Evolutionary conservation across 2,329 filamentous ascomycete genomes (phyloP).

Genomic region (Balansia obtecta): DNA sequence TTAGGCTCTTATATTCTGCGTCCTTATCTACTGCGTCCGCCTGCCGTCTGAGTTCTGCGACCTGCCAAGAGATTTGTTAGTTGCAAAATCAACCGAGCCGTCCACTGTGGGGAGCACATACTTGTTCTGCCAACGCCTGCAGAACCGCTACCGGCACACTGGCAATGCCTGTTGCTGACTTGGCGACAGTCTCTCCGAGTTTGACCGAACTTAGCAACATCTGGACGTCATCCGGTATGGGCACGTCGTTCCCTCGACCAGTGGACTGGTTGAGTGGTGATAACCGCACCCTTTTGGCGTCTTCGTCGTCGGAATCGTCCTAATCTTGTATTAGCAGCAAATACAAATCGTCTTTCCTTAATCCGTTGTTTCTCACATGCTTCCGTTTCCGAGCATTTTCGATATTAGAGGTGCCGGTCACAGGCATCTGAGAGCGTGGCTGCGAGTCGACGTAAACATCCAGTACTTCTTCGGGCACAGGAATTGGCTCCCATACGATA

Average conservation of each 20-base stretch:
- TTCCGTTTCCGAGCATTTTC: slow-evolving; percentile 33
- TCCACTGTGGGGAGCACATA: slow-evolving; percentile 11
- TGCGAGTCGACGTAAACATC: slow-evolving; percentile 32
- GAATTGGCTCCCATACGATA: slow-evolving; percentile 33
- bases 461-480: slow-evolving; percentile 35
- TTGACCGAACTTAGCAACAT: slow-evolving; percentile 15
- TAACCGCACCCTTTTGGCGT: slow-evolving; percentile 17
- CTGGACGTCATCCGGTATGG: slow-evolving; percentile 20
- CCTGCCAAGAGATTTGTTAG: slow-evolving; percentile 9
- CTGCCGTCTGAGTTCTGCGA: slow-evolving; percentile 18
- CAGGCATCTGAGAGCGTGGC: slow-evolving; percentile 18
- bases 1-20: slow-evolving; percentile 26
- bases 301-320: slow-evolving; percentile 21
- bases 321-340: slow-evolving; percentile 8
- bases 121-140: slow-evolving; percentile 26
- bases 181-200: slow-evolving; percentile 6
- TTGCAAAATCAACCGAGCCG: background rate
- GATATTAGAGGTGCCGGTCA: slow-evolving; percentile 8
- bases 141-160: slow-evolving; percentile 21
- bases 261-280: slow-evolving; percentile 11
- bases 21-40: slow-evolving; percentile 18
- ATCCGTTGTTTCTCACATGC: slow-evolving; percentile 24
- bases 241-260: slow-evolving; percentile 15
- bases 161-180: slow-evolving; percentile 12
- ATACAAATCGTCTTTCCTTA: background rate